Evolutionary conservation across 352 stramenopile species (phyloP), one percentile per base, ranked within the genome.

Genomic region (Pythium chondricola): DNA sequence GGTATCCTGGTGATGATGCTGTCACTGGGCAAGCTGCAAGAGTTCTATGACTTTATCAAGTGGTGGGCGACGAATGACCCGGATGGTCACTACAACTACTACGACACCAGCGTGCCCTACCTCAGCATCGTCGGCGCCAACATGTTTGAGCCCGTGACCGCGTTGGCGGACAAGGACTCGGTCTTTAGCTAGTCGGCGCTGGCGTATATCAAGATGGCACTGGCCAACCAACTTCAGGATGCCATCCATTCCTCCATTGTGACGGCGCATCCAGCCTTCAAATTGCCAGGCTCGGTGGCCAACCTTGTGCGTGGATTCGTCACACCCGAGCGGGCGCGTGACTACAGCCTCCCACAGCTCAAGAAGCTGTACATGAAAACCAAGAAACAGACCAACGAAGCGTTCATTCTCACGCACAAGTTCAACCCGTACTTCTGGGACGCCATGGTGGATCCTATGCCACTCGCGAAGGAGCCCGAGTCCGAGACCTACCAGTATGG

Each of bases 31-130:
- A n/a, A 30, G 6, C 6, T 44, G 7, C 17, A n/a, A 10, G 38
- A 44, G 38, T 25, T n/a, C 17, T 44, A 29, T 26, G 38, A 44
- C 17, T 44, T 29, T 14, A 44, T 44, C 21, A 29, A 29, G 17
- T 44, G 38, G 35, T 41, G 16, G 7, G 35, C 16, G 16, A 41
- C 35, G 29, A n/a, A 57, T 25, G 47, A 55, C 22, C 39, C 39
- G 13, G 11, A 43, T 20, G 36, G 36, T 17, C 11, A 10, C 14
- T 43, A 43, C 36, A 17, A 43, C 37, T 55, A 38, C 18, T 24
- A 4, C 18, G 29, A 55, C 27, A 16, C 27, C 7, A 18, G 13
- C 8, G 10, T 30, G 29, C 43, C 43, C 6, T 49, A 35, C 17
- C 27, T 49, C 2, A 30, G 17, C 29, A 27, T 49, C 9, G 10